Evolutionary conservation across 2,329 filamentous ascomycete species (phyloP).

Genomic region (Neonectria hederae): DNA sequence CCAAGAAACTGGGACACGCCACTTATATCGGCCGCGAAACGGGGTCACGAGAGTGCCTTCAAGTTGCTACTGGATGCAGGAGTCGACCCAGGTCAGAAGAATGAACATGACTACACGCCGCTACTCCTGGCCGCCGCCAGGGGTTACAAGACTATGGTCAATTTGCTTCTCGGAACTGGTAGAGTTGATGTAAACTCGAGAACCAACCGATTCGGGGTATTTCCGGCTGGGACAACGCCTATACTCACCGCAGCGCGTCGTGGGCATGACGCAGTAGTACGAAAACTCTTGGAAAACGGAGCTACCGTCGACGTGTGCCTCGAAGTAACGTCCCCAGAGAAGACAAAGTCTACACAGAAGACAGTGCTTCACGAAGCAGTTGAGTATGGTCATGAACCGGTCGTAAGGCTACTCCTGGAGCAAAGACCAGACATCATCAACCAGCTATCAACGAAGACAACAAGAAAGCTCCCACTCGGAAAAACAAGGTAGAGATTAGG

Average conservation of each 20-base stretch:
- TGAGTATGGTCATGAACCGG: neutral
- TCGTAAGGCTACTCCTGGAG: neutral
- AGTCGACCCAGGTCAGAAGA: neutral
- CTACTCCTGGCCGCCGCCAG: neutral
- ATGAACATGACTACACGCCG: neutral
- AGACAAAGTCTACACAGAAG: neutral
- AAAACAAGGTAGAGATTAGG: neutral
- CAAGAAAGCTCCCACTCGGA: neutral
- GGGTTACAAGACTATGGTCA: neutral
- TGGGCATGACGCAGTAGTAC: neutral
- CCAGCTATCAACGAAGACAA: neutral
- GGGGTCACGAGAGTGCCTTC: neutral
- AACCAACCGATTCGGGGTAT: rapidly evolving
- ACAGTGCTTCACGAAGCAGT: neutral
- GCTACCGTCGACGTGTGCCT: neutral
- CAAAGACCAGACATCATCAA: neutral
- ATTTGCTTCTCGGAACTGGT: neutral
- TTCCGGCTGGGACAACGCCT: neutral
- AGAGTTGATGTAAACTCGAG: neutral
- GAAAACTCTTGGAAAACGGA: neutral
- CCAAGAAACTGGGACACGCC: neutral
- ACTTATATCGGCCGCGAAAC: neutral
- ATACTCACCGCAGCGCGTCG: neutral
- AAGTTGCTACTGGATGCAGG: neutral
- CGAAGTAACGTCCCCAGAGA: neutral